These are phyloP conservation scores for Nicotiana benthamiana DNA, from an alignment of 257 asterid species.

Conservation along the genomic window DNA sequence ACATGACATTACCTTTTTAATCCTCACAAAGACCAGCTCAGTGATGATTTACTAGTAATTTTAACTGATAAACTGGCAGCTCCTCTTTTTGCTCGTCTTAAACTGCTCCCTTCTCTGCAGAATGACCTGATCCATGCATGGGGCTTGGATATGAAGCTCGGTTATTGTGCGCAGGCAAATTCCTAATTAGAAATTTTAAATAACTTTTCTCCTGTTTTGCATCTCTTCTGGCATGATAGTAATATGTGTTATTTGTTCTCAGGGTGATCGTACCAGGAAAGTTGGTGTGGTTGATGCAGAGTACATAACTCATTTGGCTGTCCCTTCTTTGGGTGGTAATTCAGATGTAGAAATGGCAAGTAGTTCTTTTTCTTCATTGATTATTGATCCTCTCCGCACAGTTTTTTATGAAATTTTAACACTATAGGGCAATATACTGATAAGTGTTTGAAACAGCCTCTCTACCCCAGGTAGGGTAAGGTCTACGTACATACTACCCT, in stretches of 20 bases:
- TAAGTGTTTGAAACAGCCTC: no score
- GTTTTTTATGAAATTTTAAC: background rate
- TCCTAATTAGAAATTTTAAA: background rate
- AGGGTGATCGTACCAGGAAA: slow-evolving; percentile 71
- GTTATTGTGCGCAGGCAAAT: slow-evolving; percentile 93
- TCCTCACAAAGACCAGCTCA: background rate
- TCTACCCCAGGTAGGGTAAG: no score
- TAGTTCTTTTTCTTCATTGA: slow-evolving; percentile 1
- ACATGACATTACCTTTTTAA: background rate
- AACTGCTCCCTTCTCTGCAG: slow-evolving; percentile 23
- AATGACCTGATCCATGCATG: slow-evolving; percentile 95
- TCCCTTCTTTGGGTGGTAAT: slow-evolving; percentile 67
- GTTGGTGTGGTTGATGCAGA: slow-evolving; percentile 83
- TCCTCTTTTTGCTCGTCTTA: background rate
- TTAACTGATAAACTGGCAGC: background rate
- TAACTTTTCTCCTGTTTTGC: background rate
- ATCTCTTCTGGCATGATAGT: background rate
- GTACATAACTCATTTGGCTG: slow-evolving; percentile 56
- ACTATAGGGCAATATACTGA: background rate
- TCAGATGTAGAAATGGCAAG: slow-evolving; percentile 41
- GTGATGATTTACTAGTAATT: background rate
- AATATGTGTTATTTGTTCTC: background rate
- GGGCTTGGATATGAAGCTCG: slow-evolving; percentile 91
- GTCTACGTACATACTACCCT: no score
- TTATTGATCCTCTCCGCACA: background rate